phyloP scores from a whole-genome alignment of 1,284 basidiomycete species.

The Anthracocystis walkeri region DNA sequence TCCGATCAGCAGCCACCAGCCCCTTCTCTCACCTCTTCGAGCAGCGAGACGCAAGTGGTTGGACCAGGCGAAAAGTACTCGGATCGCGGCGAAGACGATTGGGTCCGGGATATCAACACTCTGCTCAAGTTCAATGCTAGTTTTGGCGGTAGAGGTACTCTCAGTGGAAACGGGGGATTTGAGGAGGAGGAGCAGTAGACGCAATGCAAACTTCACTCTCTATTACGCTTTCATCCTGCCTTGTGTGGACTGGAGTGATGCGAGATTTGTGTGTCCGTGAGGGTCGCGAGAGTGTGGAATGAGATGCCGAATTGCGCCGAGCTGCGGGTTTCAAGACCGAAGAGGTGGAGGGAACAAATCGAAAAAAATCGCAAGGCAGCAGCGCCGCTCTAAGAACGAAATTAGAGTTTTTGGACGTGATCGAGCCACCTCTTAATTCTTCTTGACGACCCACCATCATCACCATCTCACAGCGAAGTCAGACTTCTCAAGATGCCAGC shows the following conservation, averaged over 20 bases:
- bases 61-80: slow-evolving; percentile 42
- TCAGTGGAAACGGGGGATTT: slow-evolving; percentile 53
- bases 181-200: slow-evolving; percentile 43
- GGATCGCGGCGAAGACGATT: slow-evolving; percentile 83
- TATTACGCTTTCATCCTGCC: no score
- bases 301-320: no score
- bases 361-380: no score
- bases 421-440: neutral
- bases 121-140: slow-evolving; percentile 69
- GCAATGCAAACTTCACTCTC: no score
- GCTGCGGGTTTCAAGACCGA: no score
- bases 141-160: slow-evolving; percentile 61
- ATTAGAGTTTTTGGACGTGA: no score
- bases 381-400: no score
- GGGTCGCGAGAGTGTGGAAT: no score
- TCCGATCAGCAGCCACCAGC: slow-evolving; percentile 9
- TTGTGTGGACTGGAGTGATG: no score
- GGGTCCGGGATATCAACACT: slow-evolving; percentile 92
- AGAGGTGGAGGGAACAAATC: no score
- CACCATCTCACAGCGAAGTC: neutral
- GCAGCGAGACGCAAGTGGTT: slow-evolving; percentile 1
- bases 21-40: neutral
- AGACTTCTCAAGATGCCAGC: slow-evolving; percentile 21
- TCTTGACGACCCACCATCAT: neutral
- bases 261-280: no score